Evolutionary conservation across 345 rosid species (phyloP).

Genomic region (Nephelium lappaceum): DNA sequence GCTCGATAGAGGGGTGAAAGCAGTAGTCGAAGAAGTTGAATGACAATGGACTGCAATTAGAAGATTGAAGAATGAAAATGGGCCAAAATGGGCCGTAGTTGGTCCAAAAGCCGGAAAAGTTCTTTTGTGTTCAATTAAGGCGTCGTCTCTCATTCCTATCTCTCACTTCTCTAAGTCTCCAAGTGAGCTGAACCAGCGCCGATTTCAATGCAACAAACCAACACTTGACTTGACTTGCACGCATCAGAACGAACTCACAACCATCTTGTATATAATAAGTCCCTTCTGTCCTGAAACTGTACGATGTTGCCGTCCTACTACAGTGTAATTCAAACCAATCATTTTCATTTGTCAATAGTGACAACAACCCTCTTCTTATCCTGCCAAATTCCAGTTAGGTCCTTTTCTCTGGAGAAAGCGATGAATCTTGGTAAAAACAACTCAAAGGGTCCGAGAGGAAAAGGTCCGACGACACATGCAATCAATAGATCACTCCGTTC

Average conservation of each 20-base stretch:
- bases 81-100: not conserved
- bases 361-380: not conserved
- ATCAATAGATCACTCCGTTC: not conserved
- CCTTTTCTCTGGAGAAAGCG: not conserved
- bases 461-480: not conserved
- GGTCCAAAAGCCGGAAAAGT: not conserved
- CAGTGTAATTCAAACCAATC: not conserved
- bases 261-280: not conserved
- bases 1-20: not conserved
- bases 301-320: not conserved
- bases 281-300: not conserved
- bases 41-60: not conserved
- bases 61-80: no score
- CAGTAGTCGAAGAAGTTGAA: not conserved
- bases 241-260: not conserved
- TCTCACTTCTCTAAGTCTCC: not conserved
- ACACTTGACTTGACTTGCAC: not conserved
- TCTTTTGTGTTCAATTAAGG: not conserved
- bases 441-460: not conserved
- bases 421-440: constrained; percentile 9
- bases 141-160: not conserved
- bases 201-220: not conserved
- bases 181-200: not conserved
- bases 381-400: constrained; percentile 20
- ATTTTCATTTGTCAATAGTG: not conserved